Evolutionary conservation across 1,284 basidiomycete genomes (phyloP), one percentile per base, ranked within the genome.

Genomic region (Naganishia albida): DNA sequence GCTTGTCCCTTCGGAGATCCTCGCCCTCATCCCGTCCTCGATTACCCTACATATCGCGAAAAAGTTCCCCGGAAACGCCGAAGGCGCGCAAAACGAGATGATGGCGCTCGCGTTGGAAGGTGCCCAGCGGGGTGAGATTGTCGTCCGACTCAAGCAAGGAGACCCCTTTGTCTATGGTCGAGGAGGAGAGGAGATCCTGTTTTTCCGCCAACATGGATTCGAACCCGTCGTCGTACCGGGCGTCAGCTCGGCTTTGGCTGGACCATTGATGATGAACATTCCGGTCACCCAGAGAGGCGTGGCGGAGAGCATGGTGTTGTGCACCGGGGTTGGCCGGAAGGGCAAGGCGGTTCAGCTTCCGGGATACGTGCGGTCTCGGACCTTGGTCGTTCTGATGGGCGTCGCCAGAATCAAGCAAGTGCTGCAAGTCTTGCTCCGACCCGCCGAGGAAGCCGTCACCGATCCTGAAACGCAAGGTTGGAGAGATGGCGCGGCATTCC

Each of bases 1-100:
- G 75, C 88, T 99, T n/a, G 95, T 98, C 0, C 95, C 95, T 0
- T 84, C 88, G 7, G 87, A 88, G 15, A 90, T 98, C 18, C 86
- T 99, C 30, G 86, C 85, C 0, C 82, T 97, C n/a, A 91, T 98
- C 57, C 94, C 94, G 0, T 66, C 71, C 7, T 79, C 83, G 4
- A 83, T 82, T 49, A 77, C 77, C 23, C 85, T 88, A 8, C 78
- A 82, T 67, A 96, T 98, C 69, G 95, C 95, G 16, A 88, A 89
- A 70, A 99, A 99, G 77, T 98, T 96, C 81, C 95, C 95, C 0
- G 95, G 95, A 0, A 98, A 98, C 74, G 92, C 93, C 1, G 95
- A 98, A 63, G 88, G 89, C 23, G 93, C 93, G 0, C 95, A 98
- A 77, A 85, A 84, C 53, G 95, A 98, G 80, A 86, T 98, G 81